phyloP scores from a whole-genome alignment of 106 monocot species.

The Allium cepa region DNA sequence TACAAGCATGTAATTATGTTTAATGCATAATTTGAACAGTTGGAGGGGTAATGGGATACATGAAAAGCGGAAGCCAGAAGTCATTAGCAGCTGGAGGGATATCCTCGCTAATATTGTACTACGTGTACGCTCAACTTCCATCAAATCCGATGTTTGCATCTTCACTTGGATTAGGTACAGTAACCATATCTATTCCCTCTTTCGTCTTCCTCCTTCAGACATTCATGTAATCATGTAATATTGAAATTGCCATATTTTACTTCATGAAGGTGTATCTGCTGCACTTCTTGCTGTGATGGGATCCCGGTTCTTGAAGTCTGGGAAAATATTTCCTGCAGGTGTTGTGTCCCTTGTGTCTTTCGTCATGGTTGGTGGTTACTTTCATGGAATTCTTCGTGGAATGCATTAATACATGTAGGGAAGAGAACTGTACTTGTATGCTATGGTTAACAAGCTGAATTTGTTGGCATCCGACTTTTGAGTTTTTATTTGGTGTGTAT shows the following conservation, averaged over 20 bases:
- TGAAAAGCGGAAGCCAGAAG: conserved; percentile 88
- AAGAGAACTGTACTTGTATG: too few relatives aligned
- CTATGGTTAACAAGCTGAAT: too few relatives aligned
- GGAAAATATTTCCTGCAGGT: conserved; percentile 90
- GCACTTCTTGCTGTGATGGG: conserved; percentile 92
- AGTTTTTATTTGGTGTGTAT: too few relatives aligned
- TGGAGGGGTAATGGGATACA: conserved; percentile 85
- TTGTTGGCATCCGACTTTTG: too few relatives aligned
- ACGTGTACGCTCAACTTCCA: conserved; percentile 83
- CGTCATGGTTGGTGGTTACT: conserved; percentile 78
- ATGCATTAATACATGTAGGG: conserved; percentile 11
- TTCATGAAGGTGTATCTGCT: conserved; percentile 58
- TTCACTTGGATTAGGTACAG: conserved; percentile 65
- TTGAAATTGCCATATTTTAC: too few relatives aligned
- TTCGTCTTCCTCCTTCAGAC: too few relatives aligned
- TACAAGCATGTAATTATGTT: too few relatives aligned
- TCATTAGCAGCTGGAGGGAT: conserved; percentile 71
- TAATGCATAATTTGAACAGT: conserved; percentile 20
- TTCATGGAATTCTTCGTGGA: conserved; percentile 76
- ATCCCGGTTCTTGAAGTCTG: conserved; percentile 84
- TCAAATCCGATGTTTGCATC: conserved; percentile 76
- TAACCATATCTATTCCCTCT: too few relatives aligned
- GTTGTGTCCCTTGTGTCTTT: conserved; percentile 74
- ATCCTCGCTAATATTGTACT: conserved; percentile 62
- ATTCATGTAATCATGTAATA: too few relatives aligned